phyloP scores from a whole-genome alignment of 208 protist genomes.

The Trypanosoma scelopori region DNA sequence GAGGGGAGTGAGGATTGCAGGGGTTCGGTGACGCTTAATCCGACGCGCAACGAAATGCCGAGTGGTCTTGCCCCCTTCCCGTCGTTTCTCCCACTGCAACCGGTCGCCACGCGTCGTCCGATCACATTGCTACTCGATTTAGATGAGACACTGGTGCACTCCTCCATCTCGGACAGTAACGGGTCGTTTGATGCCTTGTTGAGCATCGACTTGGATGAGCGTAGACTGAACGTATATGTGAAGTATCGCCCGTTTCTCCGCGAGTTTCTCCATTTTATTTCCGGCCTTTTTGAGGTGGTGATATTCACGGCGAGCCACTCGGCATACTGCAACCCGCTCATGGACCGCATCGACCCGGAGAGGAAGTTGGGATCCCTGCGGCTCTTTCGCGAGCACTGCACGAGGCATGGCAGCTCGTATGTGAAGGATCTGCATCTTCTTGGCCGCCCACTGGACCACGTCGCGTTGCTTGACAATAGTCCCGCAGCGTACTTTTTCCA shows the following conservation, averaged over 20 bases:
- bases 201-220: slow-evolving; percentile 26
- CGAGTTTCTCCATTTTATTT: slow-evolving; percentile 56
- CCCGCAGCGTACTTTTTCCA: slow-evolving; percentile 66
- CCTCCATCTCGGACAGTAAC: slow-evolving; percentile 32
- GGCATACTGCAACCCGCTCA: slow-evolving; percentile 47
- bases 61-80: not conserved
- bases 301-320: slow-evolving; percentile 64
- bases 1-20: not conserved
- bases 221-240: slow-evolving; percentile 41
- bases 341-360: slow-evolving; percentile 49
- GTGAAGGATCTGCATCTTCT: slow-evolving; percentile 66
- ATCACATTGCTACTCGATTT: slow-evolving; percentile 57
- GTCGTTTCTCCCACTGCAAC: not conserved
- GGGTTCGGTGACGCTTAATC: not conserved
- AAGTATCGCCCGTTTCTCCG: slow-evolving; percentile 51
- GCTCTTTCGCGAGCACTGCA: slow-evolving; percentile 66
- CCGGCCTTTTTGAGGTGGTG: slow-evolving; percentile 53
- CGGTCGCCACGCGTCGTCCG: not conserved
- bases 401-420: slow-evolving; percentile 36
- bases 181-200: slow-evolving; percentile 45
- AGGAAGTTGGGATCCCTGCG: slow-evolving; percentile 42
- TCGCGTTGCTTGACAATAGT: slow-evolving; percentile 72
- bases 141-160: slow-evolving; percentile 62
- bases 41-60: not conserved
- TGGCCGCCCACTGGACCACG: slow-evolving; percentile 39